A percentile compares a stretch with the other conserved stretches of the same genome.
phyloP scores from a whole-genome alignment of 257 asterid genomes.

The Solanum habrochaites region DNA sequence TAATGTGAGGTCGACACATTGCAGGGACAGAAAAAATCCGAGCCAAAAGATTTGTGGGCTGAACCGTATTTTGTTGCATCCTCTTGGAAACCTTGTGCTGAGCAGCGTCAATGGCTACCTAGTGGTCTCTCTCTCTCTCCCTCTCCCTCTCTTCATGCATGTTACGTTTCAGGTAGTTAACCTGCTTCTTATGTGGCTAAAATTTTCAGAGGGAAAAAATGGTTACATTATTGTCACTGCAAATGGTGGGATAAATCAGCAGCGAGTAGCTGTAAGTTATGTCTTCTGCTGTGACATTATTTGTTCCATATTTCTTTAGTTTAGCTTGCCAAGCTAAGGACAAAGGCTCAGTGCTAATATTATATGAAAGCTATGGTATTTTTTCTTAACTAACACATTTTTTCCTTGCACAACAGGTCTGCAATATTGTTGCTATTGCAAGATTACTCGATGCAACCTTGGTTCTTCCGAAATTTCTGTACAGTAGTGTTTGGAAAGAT shows the following conservation, averaged over 20 bases:
- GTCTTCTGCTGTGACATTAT: slow-evolving; percentile 1
- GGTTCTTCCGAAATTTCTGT: slow-evolving; percentile 86
- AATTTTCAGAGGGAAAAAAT: slow-evolving; percentile 51
- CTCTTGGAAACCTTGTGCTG: slow-evolving; percentile 89
- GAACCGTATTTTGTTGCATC: slow-evolving; percentile 76
- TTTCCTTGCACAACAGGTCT: slow-evolving; percentile 43
- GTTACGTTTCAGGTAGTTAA: background rate
- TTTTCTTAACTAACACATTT: background rate
- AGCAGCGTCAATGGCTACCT: slow-evolving; percentile 52
- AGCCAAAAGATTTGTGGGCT: slow-evolving; percentile 87
- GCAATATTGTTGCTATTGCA: slow-evolving; percentile 97
- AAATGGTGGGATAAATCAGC: slow-evolving; percentile 99
- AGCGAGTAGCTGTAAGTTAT: slow-evolving; percentile 92
- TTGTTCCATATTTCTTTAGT: background rate
- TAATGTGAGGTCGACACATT: background rate
- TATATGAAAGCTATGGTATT: background rate
- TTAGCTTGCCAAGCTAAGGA: background rate
- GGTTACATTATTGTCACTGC: slow-evolving; percentile 91
- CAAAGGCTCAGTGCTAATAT: background rate
- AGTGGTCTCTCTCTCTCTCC: slow-evolving; percentile 41
- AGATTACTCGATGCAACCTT: slow-evolving; percentile 95
- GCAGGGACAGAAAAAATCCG: slow-evolving; percentile 73
- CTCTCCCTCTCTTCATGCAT: background rate
- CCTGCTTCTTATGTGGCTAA: background rate
- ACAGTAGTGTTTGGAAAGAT: slow-evolving; percentile 96